These are phyloP conservation scores for Vanderwaltozyma verrucispora DNA, from an alignment of 805 yeast genomes.

Conservation along the genomic window DNA sequence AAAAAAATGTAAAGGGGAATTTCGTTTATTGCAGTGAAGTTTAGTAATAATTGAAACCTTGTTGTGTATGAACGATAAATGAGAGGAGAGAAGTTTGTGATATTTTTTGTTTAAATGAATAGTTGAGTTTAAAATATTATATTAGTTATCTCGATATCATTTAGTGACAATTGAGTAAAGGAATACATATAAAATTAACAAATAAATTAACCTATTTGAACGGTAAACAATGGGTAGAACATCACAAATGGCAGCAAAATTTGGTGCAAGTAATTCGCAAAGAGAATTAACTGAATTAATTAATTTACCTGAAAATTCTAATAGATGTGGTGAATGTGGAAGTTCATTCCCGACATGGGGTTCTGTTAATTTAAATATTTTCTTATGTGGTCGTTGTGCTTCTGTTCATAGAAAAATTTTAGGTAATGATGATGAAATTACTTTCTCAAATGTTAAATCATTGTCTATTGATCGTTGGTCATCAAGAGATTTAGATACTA, in stretches of 20 bases:
- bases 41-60: no score
- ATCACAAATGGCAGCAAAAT: neutral
- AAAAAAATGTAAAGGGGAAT: no score
- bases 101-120: no score
- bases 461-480: slow-evolving; percentile 67
- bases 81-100: no score
- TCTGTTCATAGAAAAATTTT: slow-evolving; percentile 55
- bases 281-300: slow-evolving; percentile 46
- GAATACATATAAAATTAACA: no score
- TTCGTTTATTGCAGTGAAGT: no score
- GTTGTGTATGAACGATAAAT: no score
- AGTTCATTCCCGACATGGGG: slow-evolving; percentile 47
- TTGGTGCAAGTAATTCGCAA: slow-evolving; percentile 3
- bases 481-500: slow-evolving; percentile 39
- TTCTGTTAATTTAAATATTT: slow-evolving; percentile 43
- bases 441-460: slow-evolving; percentile 58
- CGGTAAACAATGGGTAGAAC: slow-evolving; percentile 2
- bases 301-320: slow-evolving; percentile 47
- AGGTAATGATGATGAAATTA: slow-evolving; percentile 34
- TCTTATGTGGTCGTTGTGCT: slow-evolving; percentile 80
- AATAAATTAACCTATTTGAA: no score
- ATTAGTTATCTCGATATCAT: no score
- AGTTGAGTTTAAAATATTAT: no score
- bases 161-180: no score
- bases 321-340: slow-evolving; percentile 74